Conservation (phyloP, 176 grass and related monocot genomes). For the Ampelocalamus luodianensis region DNA sequence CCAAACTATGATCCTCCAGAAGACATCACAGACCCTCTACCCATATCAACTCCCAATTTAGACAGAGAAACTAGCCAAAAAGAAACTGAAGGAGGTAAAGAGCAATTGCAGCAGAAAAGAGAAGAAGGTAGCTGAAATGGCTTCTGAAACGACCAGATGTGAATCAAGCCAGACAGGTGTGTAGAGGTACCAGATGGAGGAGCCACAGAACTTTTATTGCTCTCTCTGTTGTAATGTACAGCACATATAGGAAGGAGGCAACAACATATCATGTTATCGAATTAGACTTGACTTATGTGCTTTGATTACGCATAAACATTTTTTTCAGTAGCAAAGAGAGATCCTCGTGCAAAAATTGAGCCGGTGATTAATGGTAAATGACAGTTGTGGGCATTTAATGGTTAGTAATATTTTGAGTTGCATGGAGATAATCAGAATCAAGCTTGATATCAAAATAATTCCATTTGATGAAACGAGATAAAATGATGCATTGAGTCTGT, state of each 20-base stretch:
- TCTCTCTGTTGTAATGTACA: conserved; percentile 21
- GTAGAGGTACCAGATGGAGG: conserved; percentile 37
- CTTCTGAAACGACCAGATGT: conserved; percentile 23
- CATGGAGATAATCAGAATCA: not conserved
- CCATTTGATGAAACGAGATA: no score
- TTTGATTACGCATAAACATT: conserved; percentile 33
- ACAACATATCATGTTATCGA: conserved; percentile 21
- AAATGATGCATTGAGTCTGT: no score
- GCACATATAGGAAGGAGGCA: conserved; percentile 48
- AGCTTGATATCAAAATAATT: not conserved
- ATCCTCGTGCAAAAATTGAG: conserved; percentile 3
- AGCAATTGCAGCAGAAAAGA: conserved; percentile 2
- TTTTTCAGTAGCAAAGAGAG: conserved; percentile 25
- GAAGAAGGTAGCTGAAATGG: conserved; percentile 36
- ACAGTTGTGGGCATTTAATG: not conserved
- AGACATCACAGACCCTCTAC: conserved; percentile 51
- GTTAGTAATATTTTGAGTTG: not conserved
- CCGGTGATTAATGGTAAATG: conserved; percentile 10
- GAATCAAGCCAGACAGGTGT: conserved; percentile 20
- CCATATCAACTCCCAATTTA: conserved; percentile 43
- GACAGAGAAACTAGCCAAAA: conserved; percentile 24
- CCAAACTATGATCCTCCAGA: conserved; percentile 67
- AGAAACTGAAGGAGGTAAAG: conserved; percentile 27
- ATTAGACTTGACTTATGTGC: conserved; percentile 14
- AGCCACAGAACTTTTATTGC: not conserved